Evolutionary conservation across 2,329 filamentous ascomycete species (phyloP).

Genomic region (Aspergillus persii): DNA sequence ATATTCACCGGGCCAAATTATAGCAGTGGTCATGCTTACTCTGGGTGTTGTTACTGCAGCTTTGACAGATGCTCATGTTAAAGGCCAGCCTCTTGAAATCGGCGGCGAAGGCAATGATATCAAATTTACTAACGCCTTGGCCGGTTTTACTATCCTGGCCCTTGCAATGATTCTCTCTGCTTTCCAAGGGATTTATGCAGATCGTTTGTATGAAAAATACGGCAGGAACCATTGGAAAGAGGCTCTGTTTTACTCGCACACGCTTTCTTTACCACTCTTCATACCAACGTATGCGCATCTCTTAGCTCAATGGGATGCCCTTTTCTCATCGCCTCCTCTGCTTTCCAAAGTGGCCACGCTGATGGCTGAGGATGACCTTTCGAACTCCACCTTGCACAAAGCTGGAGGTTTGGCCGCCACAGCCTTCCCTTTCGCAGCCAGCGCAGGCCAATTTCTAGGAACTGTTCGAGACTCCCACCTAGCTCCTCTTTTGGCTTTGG

Average conservation of each 20-base stretch:
- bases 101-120: slow-evolving; percentile 36
- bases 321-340: slow-evolving; percentile 35
- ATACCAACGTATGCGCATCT: slow-evolving; percentile 37
- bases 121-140: slow-evolving; percentile 38
- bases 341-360: slow-evolving; percentile 20
- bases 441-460: background rate
- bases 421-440: background rate
- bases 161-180: slow-evolving; percentile 86
- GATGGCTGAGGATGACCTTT: background rate
- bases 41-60: slow-evolving; percentile 83
- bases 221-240: slow-evolving; percentile 85
- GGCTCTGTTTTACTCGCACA: slow-evolving; percentile 88
- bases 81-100: slow-evolving; percentile 52
- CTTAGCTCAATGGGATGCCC: slow-evolving; percentile 33
- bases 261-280: slow-evolving; percentile 47
- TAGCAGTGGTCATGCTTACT: slow-evolving; percentile 80
- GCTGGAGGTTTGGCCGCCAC: background rate
- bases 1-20: slow-evolving; percentile 75
- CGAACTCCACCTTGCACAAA: background rate
- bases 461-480: background rate
- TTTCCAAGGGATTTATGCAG: slow-evolving; percentile 92
- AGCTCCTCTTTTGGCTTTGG: slow-evolving; percentile 24
- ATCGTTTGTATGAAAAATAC: slow-evolving; percentile 81
- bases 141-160: slow-evolving; percentile 79
- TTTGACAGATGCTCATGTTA: slow-evolving; percentile 81